Evolutionary conservation across 2,329 filamentous ascomycete genomes (phyloP), one percentile per base, ranked within the genome.

Genomic region (Fusarium mexicanum): DNA sequence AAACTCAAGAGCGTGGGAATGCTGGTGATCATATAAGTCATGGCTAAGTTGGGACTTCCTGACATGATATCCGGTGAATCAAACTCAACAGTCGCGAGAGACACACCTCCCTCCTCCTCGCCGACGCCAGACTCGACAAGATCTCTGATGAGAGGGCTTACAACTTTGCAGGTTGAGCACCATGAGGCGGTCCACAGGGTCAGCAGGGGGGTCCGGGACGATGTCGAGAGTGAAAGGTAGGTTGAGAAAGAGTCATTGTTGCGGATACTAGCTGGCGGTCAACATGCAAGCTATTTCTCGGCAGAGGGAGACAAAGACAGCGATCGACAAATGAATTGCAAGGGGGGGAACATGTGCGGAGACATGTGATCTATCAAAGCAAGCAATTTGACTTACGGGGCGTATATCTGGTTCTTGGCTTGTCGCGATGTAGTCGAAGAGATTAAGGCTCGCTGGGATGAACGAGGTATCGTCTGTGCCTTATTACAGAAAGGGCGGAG

Each of bases 131-230:
- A 83, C 74, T 85, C 83, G 51, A 91, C 79, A 38, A 91, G 83
- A 17, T 84, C 81, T 18, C 78, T 78, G 11, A 91, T 59, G 17
- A 90, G 79, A 8, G 89, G 89, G 9, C 82, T 81, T 31, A 91
- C 84, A 38, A 80, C 79, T 51, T 83, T 84, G 79, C 89, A 91
- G 22, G 88, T 87, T 9, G 85, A 80, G 79, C 89, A 91, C 82
- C 86, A 91, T 13, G 87, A 87, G 2, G 89, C 85, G 1, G 88
- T 90, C 89, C 89, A 91, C 46, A 91, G 82, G 4, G 89, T 90
- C 63, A 91, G 77, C n/a, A 91, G 85, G 6, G 89, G 89, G 6
- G 81, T 85, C 48, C 86, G 84, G 11, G 88, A 83, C 11, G 88
- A 87, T 6, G 87, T 85, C 6, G 87, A 88, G 59, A 89, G 83